Percentiles rank a stretch among this genome's conserved stretches.
Evolutionary conservation across 2,329 filamentous ascomycete species (phyloP).

Genomic region (Aplosporella prunicola): DNA sequence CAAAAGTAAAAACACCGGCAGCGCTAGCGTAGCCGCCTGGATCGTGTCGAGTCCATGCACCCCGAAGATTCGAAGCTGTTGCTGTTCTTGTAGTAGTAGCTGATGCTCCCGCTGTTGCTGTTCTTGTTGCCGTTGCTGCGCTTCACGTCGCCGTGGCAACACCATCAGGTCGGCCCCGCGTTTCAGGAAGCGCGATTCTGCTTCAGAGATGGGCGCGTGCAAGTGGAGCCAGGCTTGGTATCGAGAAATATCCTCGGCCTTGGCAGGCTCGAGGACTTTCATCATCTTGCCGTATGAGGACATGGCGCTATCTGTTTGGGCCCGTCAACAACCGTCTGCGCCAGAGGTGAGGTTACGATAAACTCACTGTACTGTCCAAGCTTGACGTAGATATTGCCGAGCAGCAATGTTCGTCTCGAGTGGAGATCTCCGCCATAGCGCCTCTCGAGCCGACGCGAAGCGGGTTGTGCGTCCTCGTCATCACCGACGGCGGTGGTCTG

Average conservation of each 20-base stretch:
- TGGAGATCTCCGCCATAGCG: constrained; percentile 48
- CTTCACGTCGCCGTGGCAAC: constrained; percentile 9
- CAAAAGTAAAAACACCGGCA: constrained; percentile 25
- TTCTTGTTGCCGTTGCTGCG: constrained; percentile 8
- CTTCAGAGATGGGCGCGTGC: constrained; percentile 46
- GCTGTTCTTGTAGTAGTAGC: not conserved
- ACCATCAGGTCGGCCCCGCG: constrained; percentile 46
- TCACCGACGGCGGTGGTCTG: constrained; percentile 20
- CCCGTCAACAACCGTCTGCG: not conserved
- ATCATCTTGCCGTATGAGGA: constrained; percentile 47
- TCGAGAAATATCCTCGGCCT: constrained; percentile 40
- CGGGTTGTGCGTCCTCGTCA: constrained; percentile 31
- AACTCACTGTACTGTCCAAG: constrained; percentile 57
- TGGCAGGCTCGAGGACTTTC: constrained; percentile 42
- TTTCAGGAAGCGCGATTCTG: constrained; percentile 53
- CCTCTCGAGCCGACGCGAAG: constrained; percentile 50
- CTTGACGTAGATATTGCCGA: constrained; percentile 56
- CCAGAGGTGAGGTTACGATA: no score
- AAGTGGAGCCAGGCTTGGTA: constrained; percentile 49
- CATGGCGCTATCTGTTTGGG: constrained; percentile 47
- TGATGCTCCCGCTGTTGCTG: constrained; percentile 7
- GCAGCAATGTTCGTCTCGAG: constrained; percentile 50
- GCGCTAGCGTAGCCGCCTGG: constrained; percentile 20
- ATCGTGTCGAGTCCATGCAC: no score
- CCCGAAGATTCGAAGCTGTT: not conserved